A percentile compares a stretch with the other conserved stretches of the same genome.
phyloP scores from a whole-genome alignment of 169 alveolate genomes.

The Prorocentrum cordatum region DNA sequence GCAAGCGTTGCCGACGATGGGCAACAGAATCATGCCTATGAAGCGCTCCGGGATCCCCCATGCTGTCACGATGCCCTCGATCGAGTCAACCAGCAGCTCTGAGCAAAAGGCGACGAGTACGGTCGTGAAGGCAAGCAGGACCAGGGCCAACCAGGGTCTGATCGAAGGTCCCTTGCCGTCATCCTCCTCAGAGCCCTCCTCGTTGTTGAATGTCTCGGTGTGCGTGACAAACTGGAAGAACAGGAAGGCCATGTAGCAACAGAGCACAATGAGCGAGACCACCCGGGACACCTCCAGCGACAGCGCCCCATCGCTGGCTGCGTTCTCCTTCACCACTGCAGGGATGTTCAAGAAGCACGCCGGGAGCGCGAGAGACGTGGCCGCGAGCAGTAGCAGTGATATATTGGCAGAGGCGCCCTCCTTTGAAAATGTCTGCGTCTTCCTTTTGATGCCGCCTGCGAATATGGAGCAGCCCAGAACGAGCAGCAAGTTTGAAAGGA shows the following conservation, averaged over 20 bases:
- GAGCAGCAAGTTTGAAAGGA: conserved; percentile 80
- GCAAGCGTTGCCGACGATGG: conserved; percentile 83
- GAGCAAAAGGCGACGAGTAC: neutral
- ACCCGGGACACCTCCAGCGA: conserved; percentile 76
- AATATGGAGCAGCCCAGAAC: conserved; percentile 81
- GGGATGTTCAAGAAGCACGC: too few species aligned
- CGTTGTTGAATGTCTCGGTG: conserved; percentile 71
- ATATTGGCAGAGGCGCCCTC: conserved; percentile 78
- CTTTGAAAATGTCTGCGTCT: too few species aligned
- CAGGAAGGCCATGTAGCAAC: conserved; percentile 74
- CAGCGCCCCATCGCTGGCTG: conserved; percentile 34
- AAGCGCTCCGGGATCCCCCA: conserved; percentile 73
- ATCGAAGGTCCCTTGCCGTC: too few species aligned
- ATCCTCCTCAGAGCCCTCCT: conserved; percentile 77
- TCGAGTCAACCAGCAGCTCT: conserved; percentile 69
- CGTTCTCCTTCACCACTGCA: conserved; percentile 71
- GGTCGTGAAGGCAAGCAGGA: neutral
- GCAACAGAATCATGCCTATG: conserved; percentile 84
- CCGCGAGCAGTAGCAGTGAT: conserved; percentile 73
- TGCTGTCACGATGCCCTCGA: conserved; percentile 45
- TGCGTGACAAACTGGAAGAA: conserved; percentile 77
- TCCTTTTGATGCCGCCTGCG: conserved; percentile 81
- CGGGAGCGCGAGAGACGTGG: too few species aligned
- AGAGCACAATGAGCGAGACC: conserved; percentile 75
- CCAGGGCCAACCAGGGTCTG: too few species aligned